These are phyloP conservation scores for Rusavskia elegans DNA, from an alignment of 495 filamentous ascomycete species.

Conservation along the genomic window DNA sequence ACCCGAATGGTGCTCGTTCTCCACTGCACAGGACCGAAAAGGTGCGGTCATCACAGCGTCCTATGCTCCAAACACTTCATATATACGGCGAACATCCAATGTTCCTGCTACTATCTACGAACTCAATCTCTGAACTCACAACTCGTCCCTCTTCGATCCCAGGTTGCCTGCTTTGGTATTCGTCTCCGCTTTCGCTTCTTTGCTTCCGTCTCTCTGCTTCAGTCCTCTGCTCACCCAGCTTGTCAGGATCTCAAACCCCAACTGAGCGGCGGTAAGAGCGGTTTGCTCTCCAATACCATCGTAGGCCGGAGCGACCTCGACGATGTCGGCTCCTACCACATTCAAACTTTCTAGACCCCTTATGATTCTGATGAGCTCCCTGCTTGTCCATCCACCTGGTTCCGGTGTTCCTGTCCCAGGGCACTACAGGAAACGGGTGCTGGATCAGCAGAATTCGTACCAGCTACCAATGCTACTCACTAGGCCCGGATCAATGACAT, in stretches of 20 bases:
- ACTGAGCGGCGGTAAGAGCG: constrained; percentile 67
- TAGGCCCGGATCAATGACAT: constrained; percentile 55
- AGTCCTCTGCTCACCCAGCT: constrained; percentile 50
- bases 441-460: background rate
- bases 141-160: background rate
- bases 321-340: constrained; percentile 60
- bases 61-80: too few relatives aligned
- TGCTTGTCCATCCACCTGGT: constrained; percentile 57
- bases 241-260: constrained; percentile 68
- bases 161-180: constrained; percentile 5
- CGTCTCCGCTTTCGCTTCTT: constrained; percentile 2
- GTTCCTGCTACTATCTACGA: background rate
- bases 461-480: constrained; percentile 16
- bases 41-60: too few relatives aligned
- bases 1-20: too few relatives aligned
- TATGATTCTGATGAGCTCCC: constrained; percentile 55
- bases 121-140: background rate
- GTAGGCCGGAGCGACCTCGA: constrained; percentile 78
- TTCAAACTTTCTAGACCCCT: constrained; percentile 55
- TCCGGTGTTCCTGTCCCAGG: constrained; percentile 64
- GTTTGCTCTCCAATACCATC: constrained; percentile 74
- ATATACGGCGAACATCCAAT: too few relatives aligned
- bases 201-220: constrained; percentile 16
- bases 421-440: background rate
- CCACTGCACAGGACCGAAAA: too few relatives aligned